Evolutionary conservation across 371 early-diverging fungal genomes (phyloP).

Genomic region (Lichtheimia hyalospora): DNA sequence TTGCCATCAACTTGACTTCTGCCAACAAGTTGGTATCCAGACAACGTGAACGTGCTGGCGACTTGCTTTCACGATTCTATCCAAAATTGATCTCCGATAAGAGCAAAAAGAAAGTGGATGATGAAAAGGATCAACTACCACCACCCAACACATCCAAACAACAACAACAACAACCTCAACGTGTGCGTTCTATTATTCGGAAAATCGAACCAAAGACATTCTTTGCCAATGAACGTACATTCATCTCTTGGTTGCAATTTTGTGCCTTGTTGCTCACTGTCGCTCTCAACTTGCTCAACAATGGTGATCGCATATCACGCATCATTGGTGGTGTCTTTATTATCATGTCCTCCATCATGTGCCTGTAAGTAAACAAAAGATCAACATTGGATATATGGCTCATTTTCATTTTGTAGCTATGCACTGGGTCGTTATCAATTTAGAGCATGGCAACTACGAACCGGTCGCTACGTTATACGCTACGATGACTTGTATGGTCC

Average conservation of each 20-base stretch:
- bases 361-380: constrained; percentile 26
- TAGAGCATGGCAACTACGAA: constrained; percentile 38
- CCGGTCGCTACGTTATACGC: constrained; percentile 18
- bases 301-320: constrained; percentile 57
- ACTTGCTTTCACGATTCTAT: constrained; percentile 10
- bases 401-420: constrained; percentile 21
- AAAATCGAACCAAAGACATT: constrained; percentile 85
- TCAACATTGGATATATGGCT: neutral
- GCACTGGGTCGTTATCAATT: constrained; percentile 36
- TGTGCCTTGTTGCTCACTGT: constrained; percentile 74
- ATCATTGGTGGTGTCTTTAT: constrained; percentile 46
- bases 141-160: neutral
- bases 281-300: constrained; percentile 79
- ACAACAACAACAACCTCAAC: neutral
- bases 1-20: neutral
- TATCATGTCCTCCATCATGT: constrained; percentile 24
- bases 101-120: constrained; percentile 1
- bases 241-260: constrained; percentile 87
- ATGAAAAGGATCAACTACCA: neutral
- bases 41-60: constrained; percentile 1
- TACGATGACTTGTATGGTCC: constrained; percentile 31
- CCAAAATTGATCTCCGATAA: constrained; percentile 2
- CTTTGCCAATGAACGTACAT: constrained; percentile 95
- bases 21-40: neutral
- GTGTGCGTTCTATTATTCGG: neutral